Base-by-base conservation (phyloP, 495 filamentous ascomycete genomes). In the Schizothecium vesticola region DNA sequence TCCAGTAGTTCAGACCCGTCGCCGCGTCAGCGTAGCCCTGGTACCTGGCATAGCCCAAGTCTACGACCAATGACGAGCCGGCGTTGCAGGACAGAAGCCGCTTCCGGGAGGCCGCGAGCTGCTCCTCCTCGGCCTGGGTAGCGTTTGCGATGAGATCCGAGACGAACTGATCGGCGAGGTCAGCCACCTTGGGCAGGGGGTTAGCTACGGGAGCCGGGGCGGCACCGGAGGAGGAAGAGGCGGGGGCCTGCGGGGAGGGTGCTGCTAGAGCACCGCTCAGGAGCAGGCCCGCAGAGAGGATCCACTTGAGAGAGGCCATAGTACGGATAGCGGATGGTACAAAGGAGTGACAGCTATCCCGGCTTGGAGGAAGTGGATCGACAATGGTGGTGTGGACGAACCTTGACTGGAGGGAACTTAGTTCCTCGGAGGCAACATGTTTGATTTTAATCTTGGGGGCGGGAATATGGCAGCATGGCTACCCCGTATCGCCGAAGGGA, bases 41-140 rank as follows among this genome's bases (percentile, higher is more conserved):
- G 63, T 82, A 80, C 63, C 76, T 80, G 62, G 79, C 79, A 60
- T 82, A 81, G 26, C 80, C 80, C 16, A 79, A 61, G 69, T 80
- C 67, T 51, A 80, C 78, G 3, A 74, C 72, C 55, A 77, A 55
- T 11, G 65, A 68, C 1, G 33, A 26, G 13, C 26, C 13, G 11
- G 67, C 66, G 10, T 5, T 23, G 66, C 73, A 77, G 7, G 22
- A 4, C 16, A 68, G 64, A 25, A 21, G 19, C 1, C 70, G 67
- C 64, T 69, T 75, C 36, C 68, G 24, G 21, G 63, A 33, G 7
- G 59, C 11, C 28, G 24, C 56, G 7, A 51, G 28, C 0, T 25
- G 51, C 56, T 67, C 59, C 22, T 72, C 43, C 7, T 70, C 69
- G 22, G 68, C 56, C 23, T 64, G 29, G 5, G 70, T 74, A 33